Evolutionary conservation across 2,329 filamentous ascomycete species (phyloP).

Genomic region (Corniculantispora saksenae): DNA sequence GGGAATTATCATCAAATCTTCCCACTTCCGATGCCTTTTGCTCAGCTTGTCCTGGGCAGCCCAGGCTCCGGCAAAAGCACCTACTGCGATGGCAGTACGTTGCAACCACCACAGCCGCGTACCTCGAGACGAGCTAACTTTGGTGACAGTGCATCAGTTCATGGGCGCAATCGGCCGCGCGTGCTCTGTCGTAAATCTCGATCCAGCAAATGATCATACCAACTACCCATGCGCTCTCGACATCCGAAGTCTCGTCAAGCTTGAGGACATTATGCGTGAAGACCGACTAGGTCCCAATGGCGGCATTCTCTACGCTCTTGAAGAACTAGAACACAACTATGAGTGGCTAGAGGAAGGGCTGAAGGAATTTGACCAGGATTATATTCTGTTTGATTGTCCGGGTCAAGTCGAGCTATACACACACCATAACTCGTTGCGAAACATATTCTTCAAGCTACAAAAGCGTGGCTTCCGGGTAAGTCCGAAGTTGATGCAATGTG

Average conservation of each 20-base stretch:
- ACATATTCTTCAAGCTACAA: constrained; percentile 87
- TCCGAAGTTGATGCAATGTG: background rate
- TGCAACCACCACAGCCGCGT: background rate
- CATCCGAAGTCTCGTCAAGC: constrained; percentile 81
- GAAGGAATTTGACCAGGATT: constrained; percentile 81
- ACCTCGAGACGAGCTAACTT: background rate
- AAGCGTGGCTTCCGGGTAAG: constrained; percentile 86
- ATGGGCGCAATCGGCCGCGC: constrained; percentile 92
- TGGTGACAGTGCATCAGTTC: constrained; percentile 81
- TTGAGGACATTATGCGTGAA: constrained; percentile 93
- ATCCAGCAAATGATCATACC: constrained; percentile 93
- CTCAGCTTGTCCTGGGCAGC: constrained; percentile 86
- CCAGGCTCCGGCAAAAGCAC: constrained; percentile 96
- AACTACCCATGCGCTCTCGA: constrained; percentile 88
- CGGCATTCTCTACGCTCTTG: constrained; percentile 86
- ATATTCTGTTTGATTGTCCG: constrained; percentile 92
- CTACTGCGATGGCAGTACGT: constrained; percentile 89
- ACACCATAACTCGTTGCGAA: constrained; percentile 86
- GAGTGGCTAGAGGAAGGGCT: constrained; percentile 87
- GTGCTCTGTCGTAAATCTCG: constrained; percentile 93
- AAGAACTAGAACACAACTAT: constrained; percentile 91
- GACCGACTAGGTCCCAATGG: constrained; percentile 91
- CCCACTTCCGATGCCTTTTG: constrained; percentile 54
- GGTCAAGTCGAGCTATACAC: constrained; percentile 97
- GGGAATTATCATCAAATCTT: rapidly evolving